Conservation (phyloP, 2,329 filamentous ascomycete species). For the Fusarium algeriense region DNA sequence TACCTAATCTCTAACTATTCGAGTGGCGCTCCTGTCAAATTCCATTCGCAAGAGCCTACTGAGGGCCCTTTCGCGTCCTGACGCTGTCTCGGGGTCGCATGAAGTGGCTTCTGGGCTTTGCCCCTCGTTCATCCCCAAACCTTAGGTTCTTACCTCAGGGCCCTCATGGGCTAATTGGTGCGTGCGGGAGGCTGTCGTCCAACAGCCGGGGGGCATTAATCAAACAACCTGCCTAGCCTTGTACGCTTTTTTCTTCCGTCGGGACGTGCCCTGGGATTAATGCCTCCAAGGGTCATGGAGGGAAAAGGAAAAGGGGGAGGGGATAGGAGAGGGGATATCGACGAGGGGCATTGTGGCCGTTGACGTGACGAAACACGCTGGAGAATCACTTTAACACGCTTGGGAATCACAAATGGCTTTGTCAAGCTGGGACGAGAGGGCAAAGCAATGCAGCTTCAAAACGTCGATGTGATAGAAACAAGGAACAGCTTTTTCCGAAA, state of each 20-base stretch:
- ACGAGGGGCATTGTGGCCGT: constrained; percentile 25
- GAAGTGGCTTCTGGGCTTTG: constrained; percentile 40
- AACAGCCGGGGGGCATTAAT: constrained; percentile 45
- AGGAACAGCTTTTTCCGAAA: constrained; percentile 40
- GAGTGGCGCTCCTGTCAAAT: constrained; percentile 31
- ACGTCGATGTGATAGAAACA: constrained; percentile 27
- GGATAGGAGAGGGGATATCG: constrained; percentile 13
- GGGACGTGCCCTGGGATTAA: constrained; percentile 40
- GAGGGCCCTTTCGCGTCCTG: constrained; percentile 29
- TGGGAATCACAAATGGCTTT: constrained; percentile 1
- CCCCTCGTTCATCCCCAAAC: constrained; percentile 36
- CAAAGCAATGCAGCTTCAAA: constrained; percentile 15
- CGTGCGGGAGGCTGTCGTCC: constrained; percentile 44
- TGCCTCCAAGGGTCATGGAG: constrained; percentile 31
- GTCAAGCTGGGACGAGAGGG: constrained; percentile 3
- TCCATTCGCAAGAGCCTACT: constrained; percentile 15
- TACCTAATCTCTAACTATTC: constrained; percentile 18
- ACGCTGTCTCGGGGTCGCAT: constrained; percentile 42
- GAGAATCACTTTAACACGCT: constrained; percentile 11
- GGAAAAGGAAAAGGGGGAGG: constrained; percentile 33
- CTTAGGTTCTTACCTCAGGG: constrained; percentile 28
- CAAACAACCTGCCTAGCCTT: constrained; percentile 43
- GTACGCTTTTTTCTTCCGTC: constrained; percentile 35
- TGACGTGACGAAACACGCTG: constrained; percentile 36
- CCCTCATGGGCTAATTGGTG: constrained; percentile 33